Evolutionary conservation across 169 alveolate genomes (phyloP).

Genomic region (Plasmodium fragile): DNA sequence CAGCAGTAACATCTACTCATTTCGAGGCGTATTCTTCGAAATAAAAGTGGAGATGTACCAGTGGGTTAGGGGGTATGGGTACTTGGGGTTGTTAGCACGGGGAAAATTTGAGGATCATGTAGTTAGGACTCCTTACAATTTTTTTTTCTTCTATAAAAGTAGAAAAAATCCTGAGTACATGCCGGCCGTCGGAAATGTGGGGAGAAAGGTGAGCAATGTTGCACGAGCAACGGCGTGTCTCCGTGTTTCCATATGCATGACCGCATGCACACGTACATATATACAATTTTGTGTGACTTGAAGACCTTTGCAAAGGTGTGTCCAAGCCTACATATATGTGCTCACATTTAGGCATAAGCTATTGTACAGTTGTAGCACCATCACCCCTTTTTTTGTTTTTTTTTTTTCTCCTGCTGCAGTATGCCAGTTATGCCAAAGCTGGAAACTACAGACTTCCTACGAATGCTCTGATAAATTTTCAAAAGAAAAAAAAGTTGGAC

Average conservation of each 20-base stretch:
- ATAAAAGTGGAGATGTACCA: conserved; percentile 86
- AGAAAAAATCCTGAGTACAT: conserved; percentile 50
- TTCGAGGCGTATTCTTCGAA: conserved; percentile 85
- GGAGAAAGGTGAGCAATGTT: conserved; percentile 39
- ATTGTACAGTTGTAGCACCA: background rate
- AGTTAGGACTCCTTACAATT: conserved; percentile 68
- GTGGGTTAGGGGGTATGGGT: conserved; percentile 79
- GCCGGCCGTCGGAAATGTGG: conserved; percentile 43
- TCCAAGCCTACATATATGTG: background rate
- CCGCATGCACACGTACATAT: background rate
- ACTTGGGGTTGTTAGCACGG: conserved; percentile 45
- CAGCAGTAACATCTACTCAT: conserved; percentile 85
- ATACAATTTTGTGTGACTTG: background rate
- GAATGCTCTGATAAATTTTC: conserved; percentile 77
- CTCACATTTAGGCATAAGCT: background rate
- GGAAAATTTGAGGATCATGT: conserved; percentile 67
- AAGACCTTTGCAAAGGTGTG: background rate
- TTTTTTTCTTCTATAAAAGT: conserved; percentile 41
- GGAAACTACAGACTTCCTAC: conserved; percentile 39
- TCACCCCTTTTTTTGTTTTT: background rate
- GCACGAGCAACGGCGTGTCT: background rate
- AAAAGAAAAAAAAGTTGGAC: conserved; percentile 77
- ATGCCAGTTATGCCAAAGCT: conserved; percentile 76
- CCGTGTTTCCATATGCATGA: background rate
- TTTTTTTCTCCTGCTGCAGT: conserved; percentile 55